Evolutionary conservation across 139 green algal genomes (phyloP).

Genomic region (Chlorella sp.): DNA sequence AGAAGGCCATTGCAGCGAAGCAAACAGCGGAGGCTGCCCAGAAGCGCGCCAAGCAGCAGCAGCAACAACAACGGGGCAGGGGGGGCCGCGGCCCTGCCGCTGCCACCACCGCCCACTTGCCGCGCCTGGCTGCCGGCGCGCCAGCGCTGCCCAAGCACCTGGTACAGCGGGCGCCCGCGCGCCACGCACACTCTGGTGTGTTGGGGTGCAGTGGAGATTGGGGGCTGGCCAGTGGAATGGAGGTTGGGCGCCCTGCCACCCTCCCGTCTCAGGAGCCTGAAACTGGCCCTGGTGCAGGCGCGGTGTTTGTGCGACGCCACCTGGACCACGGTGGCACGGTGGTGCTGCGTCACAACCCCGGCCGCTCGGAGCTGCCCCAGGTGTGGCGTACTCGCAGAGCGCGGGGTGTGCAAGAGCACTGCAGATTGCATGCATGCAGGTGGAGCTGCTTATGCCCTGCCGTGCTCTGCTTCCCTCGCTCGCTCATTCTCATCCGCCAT

Average conservation of each 20-base stretch:
- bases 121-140: constrained; percentile 3
- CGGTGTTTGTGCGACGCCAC: constrained; percentile 41
- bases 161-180: constrained; percentile 8
- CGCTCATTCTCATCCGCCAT: too few relatives aligned
- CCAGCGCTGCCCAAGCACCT: constrained; percentile 8
- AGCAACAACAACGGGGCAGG: neutral
- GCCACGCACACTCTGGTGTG: constrained; percentile 22
- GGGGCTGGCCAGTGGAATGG: neutral
- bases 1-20: too few relatives aligned
- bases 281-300: neutral
- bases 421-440: too few relatives aligned
- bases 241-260: neutral
- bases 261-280: neutral
- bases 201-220: too few relatives aligned
- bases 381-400: too few relatives aligned
- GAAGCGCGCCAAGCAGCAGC: constrained; percentile 2
- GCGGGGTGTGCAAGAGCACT: too few relatives aligned
- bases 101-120: constrained; percentile 9
- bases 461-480: too few relatives aligned
- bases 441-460: too few relatives aligned
- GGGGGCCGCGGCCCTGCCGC: neutral
- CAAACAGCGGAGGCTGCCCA: neutral
- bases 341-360: constrained; percentile 36
- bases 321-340: constrained; percentile 30
- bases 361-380: constrained; percentile 29